Conservation (phyloP, 768 basidiomycete genomes). For the Russula emetica region DNA sequence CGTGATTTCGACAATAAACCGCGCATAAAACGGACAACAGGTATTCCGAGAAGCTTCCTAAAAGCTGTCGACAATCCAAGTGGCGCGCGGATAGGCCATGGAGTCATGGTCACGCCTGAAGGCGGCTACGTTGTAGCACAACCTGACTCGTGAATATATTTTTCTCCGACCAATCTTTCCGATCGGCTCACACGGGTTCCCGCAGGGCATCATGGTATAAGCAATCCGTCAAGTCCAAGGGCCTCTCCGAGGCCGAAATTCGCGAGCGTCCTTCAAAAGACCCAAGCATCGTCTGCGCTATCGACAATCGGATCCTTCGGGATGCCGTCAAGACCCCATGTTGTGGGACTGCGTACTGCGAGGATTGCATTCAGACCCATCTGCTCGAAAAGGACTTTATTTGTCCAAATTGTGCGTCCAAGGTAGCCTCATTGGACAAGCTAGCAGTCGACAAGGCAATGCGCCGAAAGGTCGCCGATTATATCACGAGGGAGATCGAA, state of each 20-base stretch:
- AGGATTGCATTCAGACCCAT: conserved; percentile 95
- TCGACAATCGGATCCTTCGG: conserved; percentile 89
- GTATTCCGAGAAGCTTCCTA: conserved; percentile 96
- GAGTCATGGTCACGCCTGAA: conserved; percentile 98
- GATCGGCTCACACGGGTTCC: neutral
- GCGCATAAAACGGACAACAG: conserved; percentile 95
- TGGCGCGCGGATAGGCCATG: conserved; percentile 64
- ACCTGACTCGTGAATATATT: conserved; percentile 78
- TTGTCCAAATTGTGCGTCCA: conserved; percentile 86
- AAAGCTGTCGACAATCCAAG: conserved; percentile 91
- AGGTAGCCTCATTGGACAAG: conserved; percentile 85
- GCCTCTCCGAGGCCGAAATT: conserved; percentile 81
- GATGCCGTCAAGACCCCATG: conserved; percentile 96
- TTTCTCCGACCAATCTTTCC: neutral
- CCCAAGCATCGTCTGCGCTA: conserved; percentile 73
- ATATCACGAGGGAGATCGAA: conserved; percentile 78
- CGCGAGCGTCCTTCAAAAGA: conserved; percentile 83
- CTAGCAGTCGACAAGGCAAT: conserved; percentile 73
- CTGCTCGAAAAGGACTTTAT: conserved; percentile 92
- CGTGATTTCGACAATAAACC: conserved; percentile 92
- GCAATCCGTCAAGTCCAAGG: conserved; percentile 74
- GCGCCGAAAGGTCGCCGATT: conserved; percentile 72
- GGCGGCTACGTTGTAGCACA: conserved; percentile 97
- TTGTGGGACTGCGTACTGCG: conserved; percentile 87
- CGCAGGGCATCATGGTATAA: conserved; percentile 91